Base-by-base conservation (phyloP, 306 rosid species). In the Fagus crenata region DNA sequence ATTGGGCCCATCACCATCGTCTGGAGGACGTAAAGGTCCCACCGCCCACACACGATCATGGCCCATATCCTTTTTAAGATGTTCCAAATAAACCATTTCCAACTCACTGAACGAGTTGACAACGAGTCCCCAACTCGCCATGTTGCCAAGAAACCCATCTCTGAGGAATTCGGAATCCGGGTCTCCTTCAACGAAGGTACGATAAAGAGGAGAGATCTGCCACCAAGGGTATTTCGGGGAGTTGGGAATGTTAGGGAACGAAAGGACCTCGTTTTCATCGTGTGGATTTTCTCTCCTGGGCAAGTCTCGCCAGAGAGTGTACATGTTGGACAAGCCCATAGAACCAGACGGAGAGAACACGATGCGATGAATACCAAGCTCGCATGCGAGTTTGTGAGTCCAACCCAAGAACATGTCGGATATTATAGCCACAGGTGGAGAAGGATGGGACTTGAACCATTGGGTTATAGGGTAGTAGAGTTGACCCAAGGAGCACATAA, bases 181-280 rank as follows among this genome's bases (percentile, higher is more conserved):
- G 2, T 81, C 78, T 1, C 85, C 89, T 0, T 70, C 64, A 1
- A 74, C 54, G 78, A 77, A 86, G 8, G 72, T 75, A 0, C 92
- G 78, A 14, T 77, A 90, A 33, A 86, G 0, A 3, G 83, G 67
- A 15, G 90, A 86, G 12, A 90, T 70, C 80, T 90, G 88, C 87
- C 88, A 85, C 95, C 90, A 90, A 12, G 92, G 92, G 82, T 81
- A 90, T 4, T 75, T 55, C 0, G 89, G 90, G 28, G 79, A 78
- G 41, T 74, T 61, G 0, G 87, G 92, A n/a, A 90, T 6, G 0
- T 31, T 56, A 1, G 67, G 69, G 9, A 64, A 82, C 1, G 65
- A 74, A 71, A 90, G 56, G 75, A 82, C 53, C 1, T 88, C 88
- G 80, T 81, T 67, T 70, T 74, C 42, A 28, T 84, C 81, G 0